Evolutionary conservation across 2,329 filamentous ascomycete genomes (phyloP).

Genomic region (Periconia sp.): DNA sequence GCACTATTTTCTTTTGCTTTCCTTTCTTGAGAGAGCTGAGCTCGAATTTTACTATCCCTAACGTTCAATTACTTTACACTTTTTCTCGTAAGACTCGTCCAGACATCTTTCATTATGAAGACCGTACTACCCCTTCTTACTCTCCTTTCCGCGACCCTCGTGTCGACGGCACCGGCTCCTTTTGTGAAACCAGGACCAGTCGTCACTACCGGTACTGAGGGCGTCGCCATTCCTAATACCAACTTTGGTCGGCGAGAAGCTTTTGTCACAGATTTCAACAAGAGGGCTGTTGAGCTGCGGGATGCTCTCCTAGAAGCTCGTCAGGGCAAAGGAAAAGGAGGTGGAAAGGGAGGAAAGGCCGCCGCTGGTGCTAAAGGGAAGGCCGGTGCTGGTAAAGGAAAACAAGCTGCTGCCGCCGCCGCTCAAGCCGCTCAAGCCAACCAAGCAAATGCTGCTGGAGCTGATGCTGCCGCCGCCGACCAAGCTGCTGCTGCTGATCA

Average conservation of each 20-base stretch:
- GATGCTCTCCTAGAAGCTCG: conserved; percentile 25
- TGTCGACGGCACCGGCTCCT: conserved; percentile 38
- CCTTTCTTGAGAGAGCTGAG: conserved; percentile 1
- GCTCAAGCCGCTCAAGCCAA: background rate
- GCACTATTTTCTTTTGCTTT: conserved; percentile 27
- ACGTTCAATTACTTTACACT: conserved; percentile 26
- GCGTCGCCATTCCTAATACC: conserved; percentile 26
- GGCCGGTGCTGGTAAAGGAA: too few relatives aligned
- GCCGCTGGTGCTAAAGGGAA: background rate
- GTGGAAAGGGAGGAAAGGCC: background rate
- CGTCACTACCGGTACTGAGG: conserved; percentile 27
- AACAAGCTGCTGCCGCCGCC: background rate
- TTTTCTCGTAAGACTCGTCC: too few relatives aligned
- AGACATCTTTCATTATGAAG: conserved; percentile 39
- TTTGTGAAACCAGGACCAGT: conserved; percentile 36
- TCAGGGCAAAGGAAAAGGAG: conserved; percentile 6
- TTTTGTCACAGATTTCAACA: conserved; percentile 30
- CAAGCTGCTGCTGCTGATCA: conserved; percentile 2
- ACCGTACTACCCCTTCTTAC: conserved; percentile 38
- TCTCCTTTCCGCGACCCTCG: conserved; percentile 41
- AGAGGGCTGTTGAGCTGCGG: conserved; percentile 33
- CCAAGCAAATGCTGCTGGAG: too few relatives aligned
- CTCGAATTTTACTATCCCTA: conserved; percentile 25
- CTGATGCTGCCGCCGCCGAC: too few relatives aligned
- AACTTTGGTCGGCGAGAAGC: conserved; percentile 30